A percentile compares a stretch with the other conserved stretches of the same genome.
These are phyloP conservation scores for Mycena epipterygia DNA, from an alignment of 768 basidiomycete species.

Conservation along the genomic window DNA sequence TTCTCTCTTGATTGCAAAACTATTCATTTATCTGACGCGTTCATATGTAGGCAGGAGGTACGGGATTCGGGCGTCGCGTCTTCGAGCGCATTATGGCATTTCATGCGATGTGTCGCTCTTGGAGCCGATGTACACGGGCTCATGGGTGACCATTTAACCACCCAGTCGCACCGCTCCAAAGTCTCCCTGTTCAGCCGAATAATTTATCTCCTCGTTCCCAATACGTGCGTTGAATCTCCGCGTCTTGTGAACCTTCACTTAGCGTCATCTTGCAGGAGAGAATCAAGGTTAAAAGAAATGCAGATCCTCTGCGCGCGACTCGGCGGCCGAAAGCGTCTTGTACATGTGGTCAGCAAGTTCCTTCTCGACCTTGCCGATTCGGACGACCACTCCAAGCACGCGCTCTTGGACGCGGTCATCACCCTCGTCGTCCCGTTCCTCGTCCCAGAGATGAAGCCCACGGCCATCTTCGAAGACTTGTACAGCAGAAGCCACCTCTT, in stretches of 20 bases:
- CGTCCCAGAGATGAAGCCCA: background rate
- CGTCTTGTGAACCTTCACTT: background rate
- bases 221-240: conserved; percentile 18
- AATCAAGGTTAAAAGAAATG: background rate
- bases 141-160: background rate
- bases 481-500: conserved; percentile 22
- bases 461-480: conserved; percentile 22
- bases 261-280: background rate
- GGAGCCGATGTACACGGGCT: conserved; percentile 16
- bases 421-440: conserved; percentile 15
- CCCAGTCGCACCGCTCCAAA: conserved; percentile 1
- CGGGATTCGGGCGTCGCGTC: background rate
- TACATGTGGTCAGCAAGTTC: background rate
- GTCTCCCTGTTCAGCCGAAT: conserved; percentile 33
- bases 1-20: background rate
- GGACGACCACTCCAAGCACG: background rate
- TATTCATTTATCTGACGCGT: background rate
- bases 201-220: conserved; percentile 21
- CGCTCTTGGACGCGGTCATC: conserved; percentile 22
- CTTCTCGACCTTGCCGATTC: conserved; percentile 2
- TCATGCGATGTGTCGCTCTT: conserved; percentile 24
- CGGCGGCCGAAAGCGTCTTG: background rate
- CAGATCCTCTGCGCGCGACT: background rate
- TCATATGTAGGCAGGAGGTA: conserved; percentile 3
- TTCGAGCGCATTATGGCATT: conserved; percentile 25